Conservation (phyloP, 352 stramenopile species). For the Thalassiosira mediterranea region DNA sequence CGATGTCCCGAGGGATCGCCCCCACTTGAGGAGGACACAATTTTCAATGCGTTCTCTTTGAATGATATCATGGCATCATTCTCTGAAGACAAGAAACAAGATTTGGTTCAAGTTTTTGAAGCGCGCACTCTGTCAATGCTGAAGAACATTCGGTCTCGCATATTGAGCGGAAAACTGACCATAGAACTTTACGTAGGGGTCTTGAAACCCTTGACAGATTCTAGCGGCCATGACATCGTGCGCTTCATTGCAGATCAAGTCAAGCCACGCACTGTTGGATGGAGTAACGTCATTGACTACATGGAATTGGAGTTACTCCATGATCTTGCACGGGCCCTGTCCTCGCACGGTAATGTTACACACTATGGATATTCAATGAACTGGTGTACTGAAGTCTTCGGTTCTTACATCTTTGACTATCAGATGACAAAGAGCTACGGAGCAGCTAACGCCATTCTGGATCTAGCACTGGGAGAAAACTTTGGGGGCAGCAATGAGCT, state of each 20-base stretch:
- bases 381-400: too few species aligned
- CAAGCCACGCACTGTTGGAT: slow-evolving; percentile 7
- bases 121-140: neutral
- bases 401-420: too few species aligned
- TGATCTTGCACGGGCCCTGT: slow-evolving; percentile 11
- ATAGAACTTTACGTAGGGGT: slow-evolving; percentile 21
- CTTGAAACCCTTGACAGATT: slow-evolving; percentile 6
- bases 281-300: slow-evolving; percentile 25
- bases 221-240: slow-evolving; percentile 9
- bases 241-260: slow-evolving; percentile 8
- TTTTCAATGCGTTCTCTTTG: slow-evolving; percentile 15
- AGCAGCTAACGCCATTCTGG: too few species aligned
- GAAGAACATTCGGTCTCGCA: neutral
- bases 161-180: slow-evolving; percentile 3
- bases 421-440: too few species aligned
- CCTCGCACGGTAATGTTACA: too few species aligned
- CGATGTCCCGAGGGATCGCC: too few species aligned
- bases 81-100: slow-evolving; percentile 9
- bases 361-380: too few species aligned
- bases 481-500: too few species aligned
- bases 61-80: slow-evolving; percentile 10
- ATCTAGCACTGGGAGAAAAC: too few species aligned
- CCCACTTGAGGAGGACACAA: slow-evolving; percentile 15
- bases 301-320: slow-evolving; percentile 7
- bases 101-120: slow-evolving; percentile 15